Evolutionary conservation across 176 grass and related monocot genomes (phyloP).

Genomic region (Thalia dealbata): DNA sequence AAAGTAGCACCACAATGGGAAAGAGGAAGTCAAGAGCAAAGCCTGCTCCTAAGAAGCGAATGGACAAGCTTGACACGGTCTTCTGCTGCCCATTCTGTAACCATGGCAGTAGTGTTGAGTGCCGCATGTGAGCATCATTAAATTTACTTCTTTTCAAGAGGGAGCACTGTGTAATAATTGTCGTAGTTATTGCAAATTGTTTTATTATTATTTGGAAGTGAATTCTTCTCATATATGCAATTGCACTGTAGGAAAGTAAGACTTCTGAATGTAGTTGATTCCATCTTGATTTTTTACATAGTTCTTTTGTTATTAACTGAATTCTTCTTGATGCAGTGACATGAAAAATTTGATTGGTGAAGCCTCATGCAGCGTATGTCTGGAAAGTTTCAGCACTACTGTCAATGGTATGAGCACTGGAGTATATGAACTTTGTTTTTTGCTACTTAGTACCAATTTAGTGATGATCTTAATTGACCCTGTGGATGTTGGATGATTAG

Average conservation of each 20-base stretch:
- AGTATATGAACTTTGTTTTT: neutral
- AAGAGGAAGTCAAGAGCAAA: constrained; percentile 16
- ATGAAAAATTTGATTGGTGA: constrained; percentile 23
- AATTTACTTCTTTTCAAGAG: neutral
- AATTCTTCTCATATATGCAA: no score
- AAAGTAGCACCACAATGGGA: neutral
- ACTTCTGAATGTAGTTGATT: no score
- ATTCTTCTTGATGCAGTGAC: constrained; percentile 13
- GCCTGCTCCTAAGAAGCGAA: constrained; percentile 16
- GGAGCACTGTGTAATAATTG: neutral
- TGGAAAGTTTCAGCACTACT: constrained; percentile 21
- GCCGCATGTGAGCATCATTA: constrained; percentile 14
- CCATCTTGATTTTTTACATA: neutral
- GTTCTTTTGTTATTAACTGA: neutral
- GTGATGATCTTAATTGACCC: no score
- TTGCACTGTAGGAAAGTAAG: no score
- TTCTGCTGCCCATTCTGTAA: constrained; percentile 20
- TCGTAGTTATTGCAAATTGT: no score
- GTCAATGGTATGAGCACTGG: constrained; percentile 6
- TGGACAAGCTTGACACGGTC: constrained; percentile 18
- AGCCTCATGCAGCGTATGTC: constrained; percentile 9
- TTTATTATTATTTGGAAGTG: no score
- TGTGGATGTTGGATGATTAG: no score
- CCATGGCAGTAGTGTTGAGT: constrained; percentile 22
- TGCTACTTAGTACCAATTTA: neutral